Percentiles rank a stretch among this genome's conserved stretches.
Conservation (phyloP, 768 basidiomycete species). For the Rhizopogon sp. region DNA sequence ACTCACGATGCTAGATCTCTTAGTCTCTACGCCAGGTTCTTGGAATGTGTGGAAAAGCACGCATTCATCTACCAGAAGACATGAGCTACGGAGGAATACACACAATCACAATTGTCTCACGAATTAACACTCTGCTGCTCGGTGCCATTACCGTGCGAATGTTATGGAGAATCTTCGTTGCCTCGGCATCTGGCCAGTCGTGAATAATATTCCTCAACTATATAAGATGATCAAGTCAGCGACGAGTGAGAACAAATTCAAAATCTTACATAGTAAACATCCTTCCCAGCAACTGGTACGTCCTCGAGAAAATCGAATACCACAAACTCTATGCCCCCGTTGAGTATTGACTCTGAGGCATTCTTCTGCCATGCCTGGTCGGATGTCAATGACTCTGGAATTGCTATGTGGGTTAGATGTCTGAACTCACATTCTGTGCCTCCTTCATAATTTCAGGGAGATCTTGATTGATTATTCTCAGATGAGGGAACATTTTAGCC, state of each 20-base stretch:
- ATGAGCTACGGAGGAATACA: neutral
- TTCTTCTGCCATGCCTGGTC: constrained; percentile 5
- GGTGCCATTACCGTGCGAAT: constrained; percentile 24
- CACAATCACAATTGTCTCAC: constrained; percentile 12
- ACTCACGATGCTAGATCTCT: neutral
- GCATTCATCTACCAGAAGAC: constrained; percentile 15
- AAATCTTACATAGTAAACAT: constrained; percentile 20
- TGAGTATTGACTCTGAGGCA: constrained; percentile 14
- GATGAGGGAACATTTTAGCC: constrained; percentile 19
- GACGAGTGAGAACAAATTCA: neutral
- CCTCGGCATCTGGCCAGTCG: constrained; percentile 33
- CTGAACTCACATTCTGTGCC: constrained; percentile 14
- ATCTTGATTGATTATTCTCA: constrained; percentile 24
- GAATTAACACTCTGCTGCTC: constrained; percentile 27
- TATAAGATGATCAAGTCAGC: neutral
- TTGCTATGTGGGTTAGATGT: too few species aligned
- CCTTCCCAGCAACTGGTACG: constrained; percentile 10
- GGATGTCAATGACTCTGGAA: neutral
- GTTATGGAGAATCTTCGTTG: constrained; percentile 24
- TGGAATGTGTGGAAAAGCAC: constrained; percentile 11
- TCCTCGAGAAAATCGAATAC: constrained; percentile 18
- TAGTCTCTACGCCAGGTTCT: neutral
- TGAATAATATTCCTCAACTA: constrained; percentile 27
- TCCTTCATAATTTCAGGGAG: constrained; percentile 20
- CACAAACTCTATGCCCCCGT: constrained; percentile 9